Base-by-base conservation (phyloP, 2,329 filamentous ascomycete genomes). In the Phaeosphaeriaceae sp. region DNA sequence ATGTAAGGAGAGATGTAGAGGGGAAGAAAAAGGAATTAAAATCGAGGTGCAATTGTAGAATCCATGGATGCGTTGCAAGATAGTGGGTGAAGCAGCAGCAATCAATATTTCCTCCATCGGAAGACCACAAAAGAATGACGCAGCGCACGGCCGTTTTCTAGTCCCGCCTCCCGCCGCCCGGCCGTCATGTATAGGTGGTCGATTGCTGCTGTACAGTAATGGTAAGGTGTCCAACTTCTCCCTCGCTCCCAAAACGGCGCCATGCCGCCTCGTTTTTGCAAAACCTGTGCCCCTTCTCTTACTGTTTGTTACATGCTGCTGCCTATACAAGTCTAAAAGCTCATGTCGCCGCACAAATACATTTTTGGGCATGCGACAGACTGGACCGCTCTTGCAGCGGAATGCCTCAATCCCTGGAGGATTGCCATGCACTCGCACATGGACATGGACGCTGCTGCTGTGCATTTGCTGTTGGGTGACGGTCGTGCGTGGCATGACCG, bases 401-500 rank as follows among this genome's bases (percentile, higher is more conserved):
- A 45, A 57, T 53, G 56, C 60, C 58, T 60, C 52, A 37, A 51
- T 54, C 58, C 58, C 55, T 54, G 48, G 61, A 51, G 54, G 56
- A 58, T 49, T 50, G 30, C 34, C 46, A 56, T 60, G 54, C n/a
- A n/a, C n/a, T n/a, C n/a, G 50, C 61, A n/a, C 48, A 46, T 52
- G 54, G 40, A 51, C 55, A 72, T 75, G 73, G 66, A 64, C 65
- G 46, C 38, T 61, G 12, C 48, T 73, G 56, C 54, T 72, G 39
- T 57, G 60, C 33, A 53, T 72, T 8, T 59, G 55, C 23, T 64
- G 60, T 47, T 73, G 67, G 63, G 59, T 62, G 59, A 70, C 67
- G 3, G 43, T 56, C 54, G 76, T 45, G 30, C 60, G 60, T 60
- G 72, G 75, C 72, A 79, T 80, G 77, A 73, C 74, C 49, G 72